A percentile compares a stretch with the other conserved stretches of the same genome.
These are phyloP conservation scores for Kregervanrija fluxuum DNA, from an alignment of 805 yeast genomes.

Conservation along the genomic window DNA sequence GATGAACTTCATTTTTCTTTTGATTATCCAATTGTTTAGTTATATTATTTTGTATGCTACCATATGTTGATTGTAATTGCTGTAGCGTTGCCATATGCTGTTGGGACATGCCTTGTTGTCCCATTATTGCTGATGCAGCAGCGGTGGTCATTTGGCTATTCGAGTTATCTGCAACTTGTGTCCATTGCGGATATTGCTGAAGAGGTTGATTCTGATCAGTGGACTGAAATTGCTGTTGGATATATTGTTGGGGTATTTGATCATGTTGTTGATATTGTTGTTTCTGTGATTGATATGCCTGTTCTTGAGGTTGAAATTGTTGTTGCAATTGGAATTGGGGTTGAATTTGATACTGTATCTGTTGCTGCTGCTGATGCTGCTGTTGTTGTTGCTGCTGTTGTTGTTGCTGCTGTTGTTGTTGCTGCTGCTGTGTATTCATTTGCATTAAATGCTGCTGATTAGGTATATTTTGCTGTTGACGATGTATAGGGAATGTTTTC, in stretches of 20 bases:
- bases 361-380: conserved; percentile 6
- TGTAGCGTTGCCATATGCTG: conserved; percentile 12
- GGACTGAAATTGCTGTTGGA: conserved; percentile 17
- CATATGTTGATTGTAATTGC: conserved; percentile 25
- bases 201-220: conserved; percentile 8
- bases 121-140: too few relatives aligned
- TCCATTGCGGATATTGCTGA: not conserved
- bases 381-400: conserved; percentile 6
- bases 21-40: conserved; percentile 17
- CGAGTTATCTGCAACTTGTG: too few relatives aligned
- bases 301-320: conserved; percentile 14
- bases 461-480: conserved; percentile 3
- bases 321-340: conserved; percentile 10
- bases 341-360: conserved; percentile 6
- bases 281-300: conserved; percentile 3
- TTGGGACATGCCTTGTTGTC: not conserved
- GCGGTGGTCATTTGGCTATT: too few relatives aligned
- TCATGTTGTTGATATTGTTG: conserved; percentile 1
- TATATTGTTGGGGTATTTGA: conserved; percentile 13
- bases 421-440: conserved; percentile 5
- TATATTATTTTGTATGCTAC: conserved; percentile 18
- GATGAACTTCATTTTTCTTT: not conserved
- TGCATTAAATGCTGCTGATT: conserved; percentile 1
- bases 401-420: conserved; percentile 10
- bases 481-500: conserved; percentile 3